Conservation (phyloP, 495 filamentous ascomycete genomes). For the Hypoxylon rickii region DNA sequence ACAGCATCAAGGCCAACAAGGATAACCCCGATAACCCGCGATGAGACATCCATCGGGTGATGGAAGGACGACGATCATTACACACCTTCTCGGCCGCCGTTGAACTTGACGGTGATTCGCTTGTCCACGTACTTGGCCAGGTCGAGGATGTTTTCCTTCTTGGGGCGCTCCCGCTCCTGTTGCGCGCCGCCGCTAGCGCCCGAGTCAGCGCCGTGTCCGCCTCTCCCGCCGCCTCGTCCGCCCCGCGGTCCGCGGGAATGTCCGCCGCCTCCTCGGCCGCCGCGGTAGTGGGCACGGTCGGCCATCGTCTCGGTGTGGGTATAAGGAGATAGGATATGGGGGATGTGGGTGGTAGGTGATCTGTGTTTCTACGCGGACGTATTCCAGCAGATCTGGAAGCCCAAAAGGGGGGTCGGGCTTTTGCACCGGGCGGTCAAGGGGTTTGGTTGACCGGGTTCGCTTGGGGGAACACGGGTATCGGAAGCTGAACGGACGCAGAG, state of each 20-base stretch:
- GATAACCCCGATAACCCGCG: too few species aligned
- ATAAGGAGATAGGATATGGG: constrained; percentile 17
- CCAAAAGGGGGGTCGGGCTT: constrained; percentile 6
- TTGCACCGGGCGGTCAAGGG: constrained; percentile 21
- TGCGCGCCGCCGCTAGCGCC: constrained; percentile 40
- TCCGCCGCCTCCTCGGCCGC: constrained; percentile 47
- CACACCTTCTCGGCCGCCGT: constrained; percentile 88
- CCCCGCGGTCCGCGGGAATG: constrained; percentile 47
- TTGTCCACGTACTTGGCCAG: constrained; percentile 96
- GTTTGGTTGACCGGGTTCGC: background rate
- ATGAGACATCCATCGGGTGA: too few species aligned
- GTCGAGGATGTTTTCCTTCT: constrained; percentile 98
- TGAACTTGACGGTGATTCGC: constrained; percentile 92
- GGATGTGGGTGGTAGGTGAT: constrained; percentile 8
- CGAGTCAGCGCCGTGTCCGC: constrained; percentile 39
- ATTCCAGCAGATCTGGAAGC: background rate
- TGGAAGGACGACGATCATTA: too few species aligned
- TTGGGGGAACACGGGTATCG: constrained; percentile 17
- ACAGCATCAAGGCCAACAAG: background rate
- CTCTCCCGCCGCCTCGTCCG: constrained; percentile 52
- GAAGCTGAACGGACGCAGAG: constrained; percentile 30
- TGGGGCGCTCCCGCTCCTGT: constrained; percentile 73
- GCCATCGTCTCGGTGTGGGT: constrained; percentile 56
- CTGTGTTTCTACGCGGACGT: background rate
- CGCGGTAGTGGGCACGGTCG: constrained; percentile 59